These are phyloP conservation scores for Kockovaella imperatae DNA, from an alignment of 768 basidiomycete genomes.

Conservation along the genomic window DNA sequence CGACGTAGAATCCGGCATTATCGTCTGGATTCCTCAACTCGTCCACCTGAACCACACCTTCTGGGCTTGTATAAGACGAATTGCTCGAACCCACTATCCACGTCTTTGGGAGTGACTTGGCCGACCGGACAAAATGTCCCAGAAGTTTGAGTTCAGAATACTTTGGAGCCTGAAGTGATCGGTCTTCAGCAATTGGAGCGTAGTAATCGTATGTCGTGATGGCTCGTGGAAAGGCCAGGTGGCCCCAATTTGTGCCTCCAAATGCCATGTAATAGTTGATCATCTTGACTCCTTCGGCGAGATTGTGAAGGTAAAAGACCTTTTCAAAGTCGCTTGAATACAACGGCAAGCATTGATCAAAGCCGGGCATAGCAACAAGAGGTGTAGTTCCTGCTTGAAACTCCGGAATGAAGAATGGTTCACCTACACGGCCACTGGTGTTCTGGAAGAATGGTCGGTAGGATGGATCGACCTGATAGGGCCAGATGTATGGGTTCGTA, in stretches of 20 bases:
- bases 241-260: slow-evolving; percentile 77
- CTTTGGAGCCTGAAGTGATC: slow-evolving; percentile 59
- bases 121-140: slow-evolving; percentile 68
- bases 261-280: slow-evolving; percentile 81
- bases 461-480: slow-evolving; percentile 1
- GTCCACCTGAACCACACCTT: slow-evolving; percentile 53
- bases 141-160: slow-evolving; percentile 71
- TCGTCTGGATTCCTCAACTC: slow-evolving; percentile 63
- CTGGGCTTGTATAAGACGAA: slow-evolving; percentile 54
- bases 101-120: slow-evolving; percentile 71
- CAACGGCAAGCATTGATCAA: slow-evolving; percentile 53
- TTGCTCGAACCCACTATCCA: slow-evolving; percentile 50
- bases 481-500: not conserved
- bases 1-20: slow-evolving; percentile 60
- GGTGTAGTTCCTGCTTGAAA: slow-evolving; percentile 65
- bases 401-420: slow-evolving; percentile 48
- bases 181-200: slow-evolving; percentile 52
- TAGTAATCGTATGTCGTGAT: slow-evolving; percentile 75
- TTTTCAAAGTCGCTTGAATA: slow-evolving; percentile 27
- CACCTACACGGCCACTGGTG: slow-evolving; percentile 1
- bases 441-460: slow-evolving; percentile 3
- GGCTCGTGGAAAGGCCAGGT: slow-evolving; percentile 67
- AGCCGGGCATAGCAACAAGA: slow-evolving; percentile 52
- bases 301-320: slow-evolving; percentile 59
- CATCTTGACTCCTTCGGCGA: slow-evolving; percentile 70